Evolutionary conservation across 495 filamentous ascomycete genomes (phyloP), one percentile per base, ranked within the genome.

Genomic region (Aspergillus olivimuriae): DNA sequence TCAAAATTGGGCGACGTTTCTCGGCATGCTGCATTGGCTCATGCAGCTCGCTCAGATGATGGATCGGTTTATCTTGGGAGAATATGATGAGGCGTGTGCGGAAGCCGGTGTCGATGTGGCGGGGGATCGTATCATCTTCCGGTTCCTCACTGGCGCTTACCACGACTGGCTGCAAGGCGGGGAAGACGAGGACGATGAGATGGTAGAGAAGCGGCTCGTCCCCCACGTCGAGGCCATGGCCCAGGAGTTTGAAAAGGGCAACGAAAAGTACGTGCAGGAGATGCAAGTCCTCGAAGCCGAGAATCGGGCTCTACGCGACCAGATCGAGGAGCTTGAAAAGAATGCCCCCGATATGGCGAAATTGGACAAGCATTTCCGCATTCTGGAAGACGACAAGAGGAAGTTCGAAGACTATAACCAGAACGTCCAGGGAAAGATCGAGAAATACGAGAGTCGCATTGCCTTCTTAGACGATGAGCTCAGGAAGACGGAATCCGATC

Each of bases 11-110:
- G 82, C 84, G 20, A 87, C 86, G 0, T 95, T 97, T 57, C 69
- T 99, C 18, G 94, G 89, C 0, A 73, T 97, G 65, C 73, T 99
- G 36, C 91, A 99, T 63, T 99, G 92, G 92, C 84, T 99, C 80
- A 94, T 99, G 90, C 89, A 96, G 62, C 68, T 97, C 35, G 87
- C 89, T 10, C 77, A 84, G 41, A 94, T 94, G 80, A 81, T 95
- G 65, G 88, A 97, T 42, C 66, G 81, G 8, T 96, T 84, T 57
- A 63, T 74, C 2, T 48, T 64, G 17, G 80, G 87, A 24, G 78
- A 82, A 34, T 97, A 94, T 60, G 89, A 96, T 48, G 84, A 94
- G 34, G 89, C 89, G 0, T 94, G 89, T 53, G 76, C 78, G 12
- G 89, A 95, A 51, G 82, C 77, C 35, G 94, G 92, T 16, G 77